Percentiles rank a stretch among this genome's conserved stretches.
These are phyloP conservation scores for Delitschia confertaspora DNA, from an alignment of 495 filamentous ascomycete genomes.

Conservation along the genomic window DNA sequence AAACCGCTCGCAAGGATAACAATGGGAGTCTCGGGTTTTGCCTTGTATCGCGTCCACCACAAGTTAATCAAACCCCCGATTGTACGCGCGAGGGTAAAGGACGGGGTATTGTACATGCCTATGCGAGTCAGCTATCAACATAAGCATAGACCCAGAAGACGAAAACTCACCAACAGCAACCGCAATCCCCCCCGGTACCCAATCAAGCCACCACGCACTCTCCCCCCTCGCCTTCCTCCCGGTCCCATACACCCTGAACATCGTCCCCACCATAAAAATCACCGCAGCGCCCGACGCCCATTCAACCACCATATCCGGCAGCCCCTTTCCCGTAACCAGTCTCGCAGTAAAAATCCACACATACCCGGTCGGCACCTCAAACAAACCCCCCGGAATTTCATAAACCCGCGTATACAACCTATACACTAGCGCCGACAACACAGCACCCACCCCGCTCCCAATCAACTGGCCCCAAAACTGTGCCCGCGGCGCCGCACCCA, in stretches of 20 bases:
- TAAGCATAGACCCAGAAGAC: constrained; percentile 1
- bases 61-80: constrained; percentile 78
- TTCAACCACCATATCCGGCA: constrained; percentile 72
- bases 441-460: constrained; percentile 76
- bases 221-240: constrained; percentile 35
- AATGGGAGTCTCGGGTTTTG: constrained; percentile 46
- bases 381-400: constrained; percentile 72
- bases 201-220: constrained; percentile 46
- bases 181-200: constrained; percentile 86
- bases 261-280: constrained; percentile 61
- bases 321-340: constrained; percentile 83
- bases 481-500: constrained; percentile 84
- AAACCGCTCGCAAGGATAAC: constrained; percentile 65
- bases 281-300: constrained; percentile 62
- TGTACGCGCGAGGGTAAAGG: constrained; percentile 83
- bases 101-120: constrained; percentile 96
- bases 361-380: constrained; percentile 88
- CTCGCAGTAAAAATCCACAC: constrained; percentile 96
- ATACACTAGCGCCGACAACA: constrained; percentile 82
- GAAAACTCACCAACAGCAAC: constrained; percentile 65
- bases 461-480: constrained; percentile 97
- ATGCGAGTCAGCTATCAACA: constrained; percentile 26
- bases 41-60: constrained; percentile 57
- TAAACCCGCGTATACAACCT: constrained; percentile 87
- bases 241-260: constrained; percentile 51